These are phyloP conservation scores for Hyaloscypha bicolor DNA, from an alignment of 495 filamentous ascomycete species.

Conservation along the genomic window DNA sequence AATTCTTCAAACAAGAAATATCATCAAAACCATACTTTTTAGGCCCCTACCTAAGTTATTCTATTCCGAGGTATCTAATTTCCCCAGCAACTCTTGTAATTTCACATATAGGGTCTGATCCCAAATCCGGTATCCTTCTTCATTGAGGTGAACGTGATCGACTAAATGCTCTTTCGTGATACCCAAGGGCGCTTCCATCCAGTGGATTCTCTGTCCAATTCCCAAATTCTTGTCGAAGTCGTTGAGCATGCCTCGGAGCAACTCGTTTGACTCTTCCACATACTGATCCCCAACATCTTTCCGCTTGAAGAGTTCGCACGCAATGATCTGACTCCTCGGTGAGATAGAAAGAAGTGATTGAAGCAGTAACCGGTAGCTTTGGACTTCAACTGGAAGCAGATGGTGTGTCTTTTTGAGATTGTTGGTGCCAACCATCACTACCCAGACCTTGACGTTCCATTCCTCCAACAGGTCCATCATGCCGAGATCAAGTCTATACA, in stretches of 20 bases:
- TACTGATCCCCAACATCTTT: neutral
- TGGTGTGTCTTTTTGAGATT: constrained; percentile 42
- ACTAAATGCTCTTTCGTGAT: constrained; percentile 29
- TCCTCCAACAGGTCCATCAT: constrained; percentile 27
- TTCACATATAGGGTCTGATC: constrained; percentile 6
- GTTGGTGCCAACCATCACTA: constrained; percentile 39
- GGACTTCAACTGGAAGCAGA: constrained; percentile 30
- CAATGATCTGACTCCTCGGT: constrained; percentile 9
- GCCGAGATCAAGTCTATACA: constrained; percentile 38
- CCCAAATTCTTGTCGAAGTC: constrained; percentile 12
- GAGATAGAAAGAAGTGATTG: constrained; percentile 26
- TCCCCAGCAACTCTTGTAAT: neutral
- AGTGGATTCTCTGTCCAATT: constrained; percentile 18
- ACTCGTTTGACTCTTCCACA: constrained; percentile 21
- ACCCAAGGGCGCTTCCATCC: constrained; percentile 11
- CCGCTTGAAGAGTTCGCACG: constrained; percentile 8
- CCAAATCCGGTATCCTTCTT: constrained; percentile 38
- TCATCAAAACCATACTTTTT: too few species aligned
- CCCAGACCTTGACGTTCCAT: constrained; percentile 32
- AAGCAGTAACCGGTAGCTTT: constrained; percentile 31
- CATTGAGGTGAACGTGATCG: constrained; percentile 38
- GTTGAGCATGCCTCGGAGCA: constrained; percentile 16
- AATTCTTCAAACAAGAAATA: too few species aligned
- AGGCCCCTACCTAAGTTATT: too few species aligned
- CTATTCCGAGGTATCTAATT: neutral